Conservation (phyloP, 345 rosid species). For the Turnera subulata region DNA sequence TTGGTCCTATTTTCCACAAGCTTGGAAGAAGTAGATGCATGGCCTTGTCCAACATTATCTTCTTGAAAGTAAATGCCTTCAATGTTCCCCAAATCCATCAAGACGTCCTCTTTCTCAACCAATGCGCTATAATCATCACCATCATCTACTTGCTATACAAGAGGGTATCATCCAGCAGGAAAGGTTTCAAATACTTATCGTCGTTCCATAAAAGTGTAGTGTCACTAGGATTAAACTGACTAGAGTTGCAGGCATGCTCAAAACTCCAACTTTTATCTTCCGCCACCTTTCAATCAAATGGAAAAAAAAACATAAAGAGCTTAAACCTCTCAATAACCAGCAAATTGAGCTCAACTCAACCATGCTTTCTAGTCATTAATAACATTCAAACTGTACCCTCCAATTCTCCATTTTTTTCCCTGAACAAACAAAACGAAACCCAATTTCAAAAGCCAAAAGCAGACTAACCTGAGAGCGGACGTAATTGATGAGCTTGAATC, state of each 20-base stretch:
- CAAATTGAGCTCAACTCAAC: no score
- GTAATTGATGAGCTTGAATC: conserved; percentile 82
- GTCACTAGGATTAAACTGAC: conserved; percentile 26
- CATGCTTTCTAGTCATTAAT: no score
- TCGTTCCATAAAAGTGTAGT: conserved; percentile 41
- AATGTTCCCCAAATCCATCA: conserved; percentile 46
- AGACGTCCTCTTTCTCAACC: conserved; percentile 43
- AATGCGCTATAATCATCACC: conserved; percentile 40
- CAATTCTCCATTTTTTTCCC: no score
- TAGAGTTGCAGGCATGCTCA: conserved; percentile 33
- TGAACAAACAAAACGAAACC: not conserved
- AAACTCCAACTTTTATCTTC: conserved; percentile 76
- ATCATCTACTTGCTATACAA: conserved; percentile 66
- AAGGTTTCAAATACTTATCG: conserved; percentile 70
- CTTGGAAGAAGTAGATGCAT: conserved; percentile 15
- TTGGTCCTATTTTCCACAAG: conserved; percentile 23
- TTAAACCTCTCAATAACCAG: no score
- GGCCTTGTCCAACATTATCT: conserved; percentile 27
- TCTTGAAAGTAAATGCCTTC: conserved; percentile 36
- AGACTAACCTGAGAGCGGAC: conserved; percentile 64
- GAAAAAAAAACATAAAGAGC: not conserved
- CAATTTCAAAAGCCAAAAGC: not conserved
- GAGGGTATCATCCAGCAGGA: conserved; percentile 73
- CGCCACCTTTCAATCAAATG: conserved; percentile 62
- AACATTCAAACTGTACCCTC: no score